A percentile compares a stretch with the other conserved stretches of the same genome.
Evolutionary conservation across 2,329 filamentous ascomycete species (phyloP).

Genomic region (Nakataea oryzae): DNA sequence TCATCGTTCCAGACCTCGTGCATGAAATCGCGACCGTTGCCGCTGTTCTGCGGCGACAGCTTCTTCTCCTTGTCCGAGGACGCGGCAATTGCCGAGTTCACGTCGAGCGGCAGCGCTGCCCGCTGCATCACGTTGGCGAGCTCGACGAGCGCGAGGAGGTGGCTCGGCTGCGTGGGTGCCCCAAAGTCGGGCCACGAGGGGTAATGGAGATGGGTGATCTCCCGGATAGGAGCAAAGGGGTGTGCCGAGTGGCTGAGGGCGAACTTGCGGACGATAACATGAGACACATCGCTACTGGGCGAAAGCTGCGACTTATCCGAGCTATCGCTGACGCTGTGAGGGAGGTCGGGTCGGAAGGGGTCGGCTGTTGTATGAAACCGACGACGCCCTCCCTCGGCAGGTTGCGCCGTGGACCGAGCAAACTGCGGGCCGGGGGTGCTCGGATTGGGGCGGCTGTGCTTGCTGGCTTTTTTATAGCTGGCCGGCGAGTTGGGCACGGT

Average conservation of each 20-base stretch:
- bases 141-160: slow-evolving; percentile 83
- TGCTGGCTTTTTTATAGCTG: background rate
- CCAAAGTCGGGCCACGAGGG: slow-evolving; percentile 97
- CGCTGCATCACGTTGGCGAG: slow-evolving; percentile 68
- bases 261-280: slow-evolving; percentile 76
- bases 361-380: background rate
- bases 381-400: background rate
- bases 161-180: slow-evolving; percentile 76
- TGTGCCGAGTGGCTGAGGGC: slow-evolving; percentile 65
- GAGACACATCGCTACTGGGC: background rate
- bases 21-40: background rate
- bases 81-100: slow-evolving; percentile 11
- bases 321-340: background rate
- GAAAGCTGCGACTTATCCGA: background rate
- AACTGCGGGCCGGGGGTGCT: slow-evolving; percentile 12
- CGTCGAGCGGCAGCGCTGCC: slow-evolving; percentile 32
- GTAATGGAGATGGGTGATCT: slow-evolving; percentile 92
- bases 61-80: slow-evolving; percentile 5
- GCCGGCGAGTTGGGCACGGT: slow-evolving; percentile 13
- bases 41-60: slow-evolving; percentile 4
- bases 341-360: background rate
- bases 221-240: slow-evolving; percentile 77
- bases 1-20: slow-evolving; percentile 41
- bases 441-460: background rate
- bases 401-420: slow-evolving; percentile 13